Evolutionary conservation across 208 protist species (phyloP).

Genomic region (Crithidia bombi): DNA sequence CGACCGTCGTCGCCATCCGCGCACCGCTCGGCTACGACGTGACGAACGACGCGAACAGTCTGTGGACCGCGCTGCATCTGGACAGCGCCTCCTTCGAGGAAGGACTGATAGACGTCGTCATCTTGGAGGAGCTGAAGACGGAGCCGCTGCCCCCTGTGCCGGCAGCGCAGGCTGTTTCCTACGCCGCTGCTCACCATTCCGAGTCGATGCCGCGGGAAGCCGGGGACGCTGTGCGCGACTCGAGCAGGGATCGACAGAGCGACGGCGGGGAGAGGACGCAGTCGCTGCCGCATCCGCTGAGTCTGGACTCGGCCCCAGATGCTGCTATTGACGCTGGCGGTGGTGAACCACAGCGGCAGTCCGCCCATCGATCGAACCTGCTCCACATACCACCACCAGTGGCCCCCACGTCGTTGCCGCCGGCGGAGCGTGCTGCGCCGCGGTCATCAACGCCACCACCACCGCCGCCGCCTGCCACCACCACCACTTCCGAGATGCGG

Average conservation of each 20-base stretch:
- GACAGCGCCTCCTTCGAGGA: conserved; percentile 56
- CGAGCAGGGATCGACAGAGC: background rate
- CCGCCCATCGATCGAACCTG: background rate
- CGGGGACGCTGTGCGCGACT: background rate
- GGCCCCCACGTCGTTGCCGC: background rate
- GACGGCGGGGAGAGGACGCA: background rate
- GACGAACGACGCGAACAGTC: conserved; percentile 32
- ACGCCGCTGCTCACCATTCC: background rate
- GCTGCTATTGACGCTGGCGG: background rate
- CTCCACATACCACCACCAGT: background rate
- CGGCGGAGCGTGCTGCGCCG: background rate
- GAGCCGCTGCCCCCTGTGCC: conserved; percentile 28
- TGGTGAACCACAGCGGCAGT: background rate
- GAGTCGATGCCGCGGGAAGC: too few species aligned
- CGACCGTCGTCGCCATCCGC: conserved; percentile 41
- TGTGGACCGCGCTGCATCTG: conserved; percentile 46
- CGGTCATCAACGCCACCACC: background rate
- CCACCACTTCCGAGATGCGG: background rate
- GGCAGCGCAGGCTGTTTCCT: background rate
- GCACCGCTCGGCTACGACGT: conserved; percentile 43
- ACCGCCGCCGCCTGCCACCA: too few species aligned
- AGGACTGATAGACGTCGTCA: conserved; percentile 56
- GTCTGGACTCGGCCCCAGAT: conserved; percentile 2
- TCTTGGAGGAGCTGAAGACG: conserved; percentile 56
- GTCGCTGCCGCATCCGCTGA: conserved; percentile 6